Percentiles rank a stretch among this genome's conserved stretches.
Conservation (phyloP, 2,329 filamentous ascomycete genomes). For the Daldinia sp. region DNA sequence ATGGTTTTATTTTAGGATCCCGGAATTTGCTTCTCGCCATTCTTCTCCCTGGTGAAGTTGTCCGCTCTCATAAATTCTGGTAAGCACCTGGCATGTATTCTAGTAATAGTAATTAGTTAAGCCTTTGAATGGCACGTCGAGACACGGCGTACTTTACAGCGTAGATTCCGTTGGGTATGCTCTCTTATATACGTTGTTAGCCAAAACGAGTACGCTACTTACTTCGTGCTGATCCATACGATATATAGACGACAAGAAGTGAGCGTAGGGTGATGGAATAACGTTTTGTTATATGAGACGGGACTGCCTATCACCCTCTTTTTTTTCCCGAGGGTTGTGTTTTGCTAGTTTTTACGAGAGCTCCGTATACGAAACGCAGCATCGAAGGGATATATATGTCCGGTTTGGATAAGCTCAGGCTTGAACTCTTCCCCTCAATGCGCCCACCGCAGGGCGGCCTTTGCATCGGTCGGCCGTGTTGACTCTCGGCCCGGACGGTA, state of each 20-base stretch:
- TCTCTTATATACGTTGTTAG: neutral
- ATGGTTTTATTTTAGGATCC: neutral
- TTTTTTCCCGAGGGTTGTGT: neutral
- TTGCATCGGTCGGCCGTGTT: neutral
- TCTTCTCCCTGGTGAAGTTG: neutral
- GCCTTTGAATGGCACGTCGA: neutral
- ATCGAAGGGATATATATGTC: neutral
- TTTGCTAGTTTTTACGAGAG: neutral
- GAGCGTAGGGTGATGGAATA: neutral
- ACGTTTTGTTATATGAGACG: neutral
- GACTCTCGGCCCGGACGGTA: neutral
- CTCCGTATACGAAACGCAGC: neutral
- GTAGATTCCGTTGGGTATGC: neutral
- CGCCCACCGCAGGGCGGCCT: neutral
- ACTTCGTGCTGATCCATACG: neutral
- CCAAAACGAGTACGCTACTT: neutral
- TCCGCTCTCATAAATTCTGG: too few species aligned
- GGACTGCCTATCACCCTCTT: neutral
- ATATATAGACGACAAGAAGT: neutral
- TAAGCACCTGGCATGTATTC: neutral
- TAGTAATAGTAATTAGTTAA: neutral
- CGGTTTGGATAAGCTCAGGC: neutral
- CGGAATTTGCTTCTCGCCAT: too few species aligned
- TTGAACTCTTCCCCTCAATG: neutral
- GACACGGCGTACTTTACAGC: neutral